A percentile compares a stretch with the other conserved stretches of the same genome.
Evolutionary conservation across 108 stramenopile genomes (phyloP).

Genomic region (Ochromonas danica): DNA sequence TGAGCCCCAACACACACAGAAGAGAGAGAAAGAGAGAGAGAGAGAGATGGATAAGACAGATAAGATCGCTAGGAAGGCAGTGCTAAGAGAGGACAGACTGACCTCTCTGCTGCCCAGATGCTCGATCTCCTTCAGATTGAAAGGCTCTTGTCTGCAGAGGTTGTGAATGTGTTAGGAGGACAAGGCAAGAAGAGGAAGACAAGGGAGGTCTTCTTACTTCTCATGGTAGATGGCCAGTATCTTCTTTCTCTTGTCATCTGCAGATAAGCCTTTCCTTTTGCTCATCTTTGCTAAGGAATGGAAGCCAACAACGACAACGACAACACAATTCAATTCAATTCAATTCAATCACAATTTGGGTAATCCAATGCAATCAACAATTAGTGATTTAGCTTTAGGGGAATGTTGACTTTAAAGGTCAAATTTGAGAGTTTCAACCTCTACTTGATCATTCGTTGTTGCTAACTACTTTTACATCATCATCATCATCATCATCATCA

Average conservation of each 20-base stretch:
- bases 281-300: not conserved
- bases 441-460: too few relatives aligned
- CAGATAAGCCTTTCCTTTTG: slow-evolving; percentile 9
- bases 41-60: not conserved
- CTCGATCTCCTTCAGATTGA: slow-evolving; percentile 53
- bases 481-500: too few relatives aligned
- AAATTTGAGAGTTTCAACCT: too few relatives aligned
- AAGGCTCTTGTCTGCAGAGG: not conserved
- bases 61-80: not conserved
- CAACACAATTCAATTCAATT: too few relatives aligned
- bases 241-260: slow-evolving; percentile 8
- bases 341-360: too few relatives aligned
- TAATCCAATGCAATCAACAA: too few relatives aligned
- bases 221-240: slow-evolving; percentile 8
- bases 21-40: not conserved
- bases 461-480: too few relatives aligned
- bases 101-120: slow-evolving; percentile 45
- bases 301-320: too few relatives aligned
- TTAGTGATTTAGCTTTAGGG: too few relatives aligned
- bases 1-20: not conserved
- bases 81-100: slow-evolving; percentile 17
- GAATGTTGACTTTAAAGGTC: too few relatives aligned
- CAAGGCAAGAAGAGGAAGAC: not conserved
- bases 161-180: not conserved
- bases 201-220: not conserved